Evolutionary conservation across 768 basidiomycete genomes (phyloP), one percentile per base, ranked within the genome.

Genomic region (Tulasnella sp.): DNA sequence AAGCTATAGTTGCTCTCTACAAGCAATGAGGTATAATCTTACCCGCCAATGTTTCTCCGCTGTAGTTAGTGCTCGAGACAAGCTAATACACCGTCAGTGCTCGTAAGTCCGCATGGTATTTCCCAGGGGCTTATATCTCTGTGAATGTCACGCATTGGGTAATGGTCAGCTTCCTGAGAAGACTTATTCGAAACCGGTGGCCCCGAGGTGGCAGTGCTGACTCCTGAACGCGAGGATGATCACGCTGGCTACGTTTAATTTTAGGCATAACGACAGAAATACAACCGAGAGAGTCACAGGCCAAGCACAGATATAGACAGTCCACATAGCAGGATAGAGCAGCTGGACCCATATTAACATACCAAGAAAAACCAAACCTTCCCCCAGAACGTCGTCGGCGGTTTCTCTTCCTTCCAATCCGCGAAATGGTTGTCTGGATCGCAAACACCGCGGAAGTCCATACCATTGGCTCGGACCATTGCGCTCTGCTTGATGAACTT

Each of bases 401-500:
- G 58, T 36, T 39, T 14, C 36, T 71, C 69, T 39, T 69, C 69
- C 69, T 17, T 71, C 19, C 64, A 17, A 19, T 78, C 54, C 17
- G 64, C 49, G 25, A n/a, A 45, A n/a, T 70, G 78, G 64, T 78
- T 54, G 37, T 70, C 69, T 5, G 69, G 69, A 58, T 74, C 45
- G 22, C 40, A n/a, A 29, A 73, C 72, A n/a, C 52, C 52, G 11
- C 52, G 37, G 67, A 76, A 78, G 42, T 69, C 52, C 79, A 79
- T 79, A 6, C 71, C n/a, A 19, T 77, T 40, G 17, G 67, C 58
- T 7, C 31, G 31, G 17, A 72, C 71, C 72, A 75, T 76, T 5
- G 37, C 45, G 14, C 77, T 77, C 25, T 74, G 79, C 49, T 79
- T 58, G 67, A 79, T 77, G 6, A 79, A 77, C 77, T 79, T 79